Evolutionary conservation across 164 flowering plant genomes (phyloP), one percentile per base, ranked within the genome.

Genomic region (Amborella trichopoda): DNA sequence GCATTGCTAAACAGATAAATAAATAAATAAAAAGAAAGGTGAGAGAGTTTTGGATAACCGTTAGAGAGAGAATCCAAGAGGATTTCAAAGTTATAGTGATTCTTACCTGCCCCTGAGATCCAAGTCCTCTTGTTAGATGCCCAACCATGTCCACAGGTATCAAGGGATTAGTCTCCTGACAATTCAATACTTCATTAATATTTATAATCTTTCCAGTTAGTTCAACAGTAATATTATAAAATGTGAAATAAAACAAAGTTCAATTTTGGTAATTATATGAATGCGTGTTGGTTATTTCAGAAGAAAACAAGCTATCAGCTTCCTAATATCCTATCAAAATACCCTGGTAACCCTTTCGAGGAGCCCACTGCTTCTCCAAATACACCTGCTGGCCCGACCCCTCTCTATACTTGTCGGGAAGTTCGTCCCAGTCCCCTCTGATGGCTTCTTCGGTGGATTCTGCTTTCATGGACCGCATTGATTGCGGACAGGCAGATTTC

Each of bases 31-130:
- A 39, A 39, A 6, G 6, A 6, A 39, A 16, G 8, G 5, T 9
- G 13, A 24, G 13, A 20, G n/a, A 8, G 20, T 6, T 20, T 5
- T 47, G 23, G 20, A 48, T 16, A 6, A 27, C 4, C 0, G 8
- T 3, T 13, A 25, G 21, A 2, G 19, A 25, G 44, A 25, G 14
- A 21, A 33, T 5, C 44, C 2, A 21, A 2, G 5, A 50, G 28
- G 12, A 20, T 25, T 41, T 21, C 22, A 10, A 5, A 41, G 20
- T 16, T 14, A 18, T 14, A 6, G 22, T 18, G 4, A 41, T 21
- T n/a, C 8, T 5, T 11, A 91, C 98, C 96, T 91, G 98, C 65
- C 91, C 94, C 27, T 61, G 48, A 45, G 77, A 70, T 52, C 95
- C 98, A 60, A 75, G 34, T 22, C 76, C 76, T 40, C 68, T 64